These are phyloP conservation scores for Austroboletus eburneus DNA, from an alignment of 768 basidiomycete genomes.

Conservation along the genomic window DNA sequence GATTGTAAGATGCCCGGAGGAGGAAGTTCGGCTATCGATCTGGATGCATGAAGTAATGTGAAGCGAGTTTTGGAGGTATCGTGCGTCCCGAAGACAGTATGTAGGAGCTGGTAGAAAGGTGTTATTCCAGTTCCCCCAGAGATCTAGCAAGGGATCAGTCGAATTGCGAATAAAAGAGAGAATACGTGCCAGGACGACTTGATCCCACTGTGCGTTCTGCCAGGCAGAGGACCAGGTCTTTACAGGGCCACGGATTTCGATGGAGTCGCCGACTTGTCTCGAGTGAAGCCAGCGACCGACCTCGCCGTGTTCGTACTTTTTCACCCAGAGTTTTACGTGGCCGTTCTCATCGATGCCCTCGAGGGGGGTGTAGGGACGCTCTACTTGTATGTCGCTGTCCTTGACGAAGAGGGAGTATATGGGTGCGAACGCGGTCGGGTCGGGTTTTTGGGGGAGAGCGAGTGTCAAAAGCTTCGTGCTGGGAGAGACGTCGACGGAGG, in stretches of 20 bases:
- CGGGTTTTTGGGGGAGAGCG: slow-evolving; percentile 43
- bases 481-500: slow-evolving; percentile 48
- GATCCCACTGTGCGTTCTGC: slow-evolving; percentile 64
- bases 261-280: slow-evolving; percentile 56
- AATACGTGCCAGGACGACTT: slow-evolving; percentile 64
- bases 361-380: slow-evolving; percentile 80
- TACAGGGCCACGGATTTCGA: slow-evolving; percentile 77
- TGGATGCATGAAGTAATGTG: slow-evolving; percentile 71
- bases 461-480: slow-evolving; percentile 65
- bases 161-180: background rate
- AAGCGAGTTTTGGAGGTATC: slow-evolving; percentile 45
- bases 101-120: slow-evolving; percentile 77
- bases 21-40: slow-evolving; percentile 58
- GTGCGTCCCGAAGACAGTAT: slow-evolving; percentile 42
- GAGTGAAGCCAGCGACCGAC: slow-evolving; percentile 81
- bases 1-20: slow-evolving; percentile 58
- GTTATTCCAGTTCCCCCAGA: slow-evolving; percentile 88
- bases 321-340: slow-evolving; percentile 74
- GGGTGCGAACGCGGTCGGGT: slow-evolving; percentile 29
- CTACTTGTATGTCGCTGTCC: slow-evolving; percentile 86
- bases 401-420: slow-evolving; percentile 82
- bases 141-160: slow-evolving; percentile 45
- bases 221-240: slow-evolving; percentile 51
- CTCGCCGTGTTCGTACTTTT: slow-evolving; percentile 73
- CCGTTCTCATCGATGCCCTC: slow-evolving; percentile 65